Conservation (phyloP, 2,329 filamentous ascomycete genomes). For the Leptographium radiaticola region DNA sequence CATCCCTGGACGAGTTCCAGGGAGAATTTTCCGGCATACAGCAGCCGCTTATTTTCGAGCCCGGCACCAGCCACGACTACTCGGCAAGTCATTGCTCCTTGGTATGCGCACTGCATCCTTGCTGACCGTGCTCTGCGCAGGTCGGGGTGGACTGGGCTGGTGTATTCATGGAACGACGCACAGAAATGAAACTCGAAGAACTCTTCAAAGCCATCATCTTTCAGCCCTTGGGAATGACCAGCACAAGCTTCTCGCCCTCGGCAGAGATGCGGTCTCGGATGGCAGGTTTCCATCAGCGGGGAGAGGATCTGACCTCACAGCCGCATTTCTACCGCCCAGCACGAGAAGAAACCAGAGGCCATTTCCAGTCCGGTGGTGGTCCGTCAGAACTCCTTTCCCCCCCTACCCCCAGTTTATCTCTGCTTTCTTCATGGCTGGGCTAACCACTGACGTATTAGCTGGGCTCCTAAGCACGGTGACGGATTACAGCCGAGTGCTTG, state of each 20-base stretch:
- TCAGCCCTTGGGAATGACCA: not conserved
- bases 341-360: not conserved
- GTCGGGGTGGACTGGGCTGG: not conserved
- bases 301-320: not conserved
- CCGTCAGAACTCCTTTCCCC: not conserved
- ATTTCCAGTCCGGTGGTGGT: not conserved
- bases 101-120: not conserved
- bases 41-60: not conserved
- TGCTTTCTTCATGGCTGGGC: not conserved
- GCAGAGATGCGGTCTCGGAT: not conserved
- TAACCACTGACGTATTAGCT: not conserved
- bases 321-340: not conserved
- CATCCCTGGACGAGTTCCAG: not conserved
- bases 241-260: not conserved
- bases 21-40: not conserved
- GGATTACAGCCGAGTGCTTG: not conserved
- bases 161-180: not conserved
- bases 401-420: not conserved
- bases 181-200: not conserved
- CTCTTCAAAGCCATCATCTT: not conserved
- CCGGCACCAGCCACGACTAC: not conserved
- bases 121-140: not conserved
- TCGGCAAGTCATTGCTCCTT: not conserved
- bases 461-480: not conserved
- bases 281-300: not conserved